Conservation (phyloP, 176 grass and related monocot species). For the Panicum miliaceum region DNA sequence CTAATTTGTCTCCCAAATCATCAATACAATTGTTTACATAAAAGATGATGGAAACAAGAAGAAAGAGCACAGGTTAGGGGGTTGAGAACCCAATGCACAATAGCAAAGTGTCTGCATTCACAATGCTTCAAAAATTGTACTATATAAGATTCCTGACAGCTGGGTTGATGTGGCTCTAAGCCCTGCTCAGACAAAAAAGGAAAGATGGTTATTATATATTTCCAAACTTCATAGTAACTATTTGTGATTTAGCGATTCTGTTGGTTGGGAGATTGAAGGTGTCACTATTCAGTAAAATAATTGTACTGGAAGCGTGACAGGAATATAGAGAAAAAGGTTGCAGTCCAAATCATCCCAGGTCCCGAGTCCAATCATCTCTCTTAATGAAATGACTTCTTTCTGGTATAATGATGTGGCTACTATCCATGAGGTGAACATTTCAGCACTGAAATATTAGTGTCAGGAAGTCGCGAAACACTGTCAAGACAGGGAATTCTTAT, state of each 20-base stretch:
- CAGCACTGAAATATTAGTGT: constrained; percentile 10
- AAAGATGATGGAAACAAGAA: constrained; percentile 16
- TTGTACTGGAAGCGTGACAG: not conserved
- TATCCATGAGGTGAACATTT: constrained; percentile 12
- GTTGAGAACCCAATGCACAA: constrained; percentile 20
- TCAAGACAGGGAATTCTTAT: constrained; percentile 18
- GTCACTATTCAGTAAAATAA: not conserved
- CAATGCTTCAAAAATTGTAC: constrained; percentile 7
- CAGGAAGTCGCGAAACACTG: constrained; percentile 13
- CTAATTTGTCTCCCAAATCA: constrained; percentile 18
- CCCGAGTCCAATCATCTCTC: not conserved
- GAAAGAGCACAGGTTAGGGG: not conserved
- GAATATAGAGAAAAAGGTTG: constrained; percentile 30
- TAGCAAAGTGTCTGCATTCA: constrained; percentile 29
- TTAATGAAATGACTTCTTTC: constrained; percentile 25
- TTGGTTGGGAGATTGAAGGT: constrained; percentile 29
- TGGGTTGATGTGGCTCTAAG: constrained; percentile 1
- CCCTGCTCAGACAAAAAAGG: constrained; percentile 22
- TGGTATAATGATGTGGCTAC: constrained; percentile 21
- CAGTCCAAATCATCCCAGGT: constrained; percentile 25
- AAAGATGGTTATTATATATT: no score
- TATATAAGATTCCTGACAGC: constrained; percentile 25
- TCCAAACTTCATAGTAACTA: not conserved
- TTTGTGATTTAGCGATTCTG: constrained; percentile 2
- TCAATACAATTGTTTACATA: not conserved